Conservation (phyloP, 371 early-diverging fungal genomes). For the Capillidium rhysosporum region DNA sequence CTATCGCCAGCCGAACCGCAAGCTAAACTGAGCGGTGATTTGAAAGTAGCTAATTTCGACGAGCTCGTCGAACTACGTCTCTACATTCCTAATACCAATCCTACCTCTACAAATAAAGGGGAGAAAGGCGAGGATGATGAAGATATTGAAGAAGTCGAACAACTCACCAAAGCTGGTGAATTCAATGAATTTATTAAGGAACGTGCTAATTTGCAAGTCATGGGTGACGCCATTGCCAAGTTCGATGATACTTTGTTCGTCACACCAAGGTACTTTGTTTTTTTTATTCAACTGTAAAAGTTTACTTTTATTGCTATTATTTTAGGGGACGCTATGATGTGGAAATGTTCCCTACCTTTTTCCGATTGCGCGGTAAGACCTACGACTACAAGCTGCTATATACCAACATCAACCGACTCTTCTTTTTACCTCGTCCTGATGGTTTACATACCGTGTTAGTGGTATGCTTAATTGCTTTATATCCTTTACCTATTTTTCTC, state of each 20-base stretch:
- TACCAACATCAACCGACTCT: slow-evolving; percentile 58
- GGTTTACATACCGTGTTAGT: slow-evolving; percentile 82
- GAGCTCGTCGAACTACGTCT: slow-evolving; percentile 82
- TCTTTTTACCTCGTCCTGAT: slow-evolving; percentile 83
- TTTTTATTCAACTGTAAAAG: slow-evolving; percentile 1
- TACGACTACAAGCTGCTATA: slow-evolving; percentile 94
- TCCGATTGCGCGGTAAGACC: slow-evolving; percentile 91
- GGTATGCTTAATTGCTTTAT: slow-evolving; percentile 13
- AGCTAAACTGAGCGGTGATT: slow-evolving; percentile 24
- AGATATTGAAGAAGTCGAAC: slow-evolving; percentile 19
- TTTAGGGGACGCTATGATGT: slow-evolving; percentile 80
- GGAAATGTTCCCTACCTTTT: slow-evolving; percentile 76
- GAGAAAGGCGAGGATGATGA: slow-evolving; percentile 28
- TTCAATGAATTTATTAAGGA: slow-evolving; percentile 86
- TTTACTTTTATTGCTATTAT: too few species aligned
- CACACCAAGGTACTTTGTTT: slow-evolving; percentile 44
- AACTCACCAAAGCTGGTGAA: slow-evolving; percentile 49
- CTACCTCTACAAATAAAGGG: too few species aligned
- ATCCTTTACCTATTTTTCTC: background rate
- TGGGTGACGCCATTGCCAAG: slow-evolving; percentile 72
- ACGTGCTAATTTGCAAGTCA: slow-evolving; percentile 67
- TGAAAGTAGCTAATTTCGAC: slow-evolving; percentile 26
- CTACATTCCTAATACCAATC: slow-evolving; percentile 69
- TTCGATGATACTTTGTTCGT: slow-evolving; percentile 80
- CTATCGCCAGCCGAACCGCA: slow-evolving; percentile 36